Percentiles rank a stretch among this genome's conserved stretches.
phyloP scores from a whole-genome alignment of 768 basidiomycete species.

The Podaxis sp. region DNA sequence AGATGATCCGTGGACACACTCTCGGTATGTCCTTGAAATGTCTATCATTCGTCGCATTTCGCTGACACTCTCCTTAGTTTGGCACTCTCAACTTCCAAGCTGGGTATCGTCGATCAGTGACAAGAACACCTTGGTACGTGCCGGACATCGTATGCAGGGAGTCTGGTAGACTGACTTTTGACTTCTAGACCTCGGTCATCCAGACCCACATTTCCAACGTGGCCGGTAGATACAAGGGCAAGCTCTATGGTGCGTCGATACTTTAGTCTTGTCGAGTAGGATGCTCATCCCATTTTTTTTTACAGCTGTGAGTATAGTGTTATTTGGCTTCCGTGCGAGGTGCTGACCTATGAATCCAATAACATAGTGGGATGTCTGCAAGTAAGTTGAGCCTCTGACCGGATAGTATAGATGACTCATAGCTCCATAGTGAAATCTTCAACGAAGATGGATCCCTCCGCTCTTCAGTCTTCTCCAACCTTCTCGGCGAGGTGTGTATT shows the following conservation, averaged over 20 bases:
- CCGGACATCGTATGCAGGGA: background rate
- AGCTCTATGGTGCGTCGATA: slow-evolving; percentile 28
- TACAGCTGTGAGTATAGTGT: slow-evolving; percentile 17
- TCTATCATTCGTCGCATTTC: slow-evolving; percentile 23
- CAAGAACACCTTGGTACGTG: slow-evolving; percentile 26
- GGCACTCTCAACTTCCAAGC: slow-evolving; percentile 37
- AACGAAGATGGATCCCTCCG: slow-evolving; percentile 43
- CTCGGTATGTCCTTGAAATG: slow-evolving; percentile 24
- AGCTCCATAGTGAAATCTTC: slow-evolving; percentile 36
- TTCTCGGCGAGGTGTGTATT: slow-evolving; percentile 32
- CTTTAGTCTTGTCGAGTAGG: background rate
- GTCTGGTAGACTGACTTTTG: background rate
- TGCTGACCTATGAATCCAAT: background rate
- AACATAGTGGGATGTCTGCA: slow-evolving; percentile 34
- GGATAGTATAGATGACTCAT: slow-evolving; percentile 19
- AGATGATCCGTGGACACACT: slow-evolving; percentile 41
- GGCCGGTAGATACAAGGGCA: slow-evolving; percentile 41
- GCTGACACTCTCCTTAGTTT: slow-evolving; percentile 22
- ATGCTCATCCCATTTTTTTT: background rate
- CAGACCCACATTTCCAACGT: slow-evolving; percentile 38
- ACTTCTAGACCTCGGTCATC: slow-evolving; percentile 29
- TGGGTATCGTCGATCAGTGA: slow-evolving; percentile 35
- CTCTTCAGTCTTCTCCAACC: slow-evolving; percentile 38
- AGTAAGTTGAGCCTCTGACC: slow-evolving; percentile 21
- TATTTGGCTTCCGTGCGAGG: background rate